A percentile compares a stretch with the other conserved stretches of the same genome.
phyloP scores from a whole-genome alignment of 495 filamentous ascomycete genomes.

The Chaetomium fimeti region DNA sequence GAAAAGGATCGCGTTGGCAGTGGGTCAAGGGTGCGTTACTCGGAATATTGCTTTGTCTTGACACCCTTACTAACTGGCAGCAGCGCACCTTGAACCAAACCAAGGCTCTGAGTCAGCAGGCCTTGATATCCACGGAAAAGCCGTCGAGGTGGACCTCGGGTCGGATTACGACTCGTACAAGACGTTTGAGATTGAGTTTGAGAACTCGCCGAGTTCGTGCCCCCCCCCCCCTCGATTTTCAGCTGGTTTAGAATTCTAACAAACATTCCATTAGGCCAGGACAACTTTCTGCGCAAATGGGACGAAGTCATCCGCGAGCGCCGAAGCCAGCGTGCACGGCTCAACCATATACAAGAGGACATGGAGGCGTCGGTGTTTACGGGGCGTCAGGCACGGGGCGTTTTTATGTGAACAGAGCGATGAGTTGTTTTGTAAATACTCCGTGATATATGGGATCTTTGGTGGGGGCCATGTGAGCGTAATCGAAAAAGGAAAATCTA shows the following conservation, averaged over 20 bases:
- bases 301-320: slow-evolving; percentile 38
- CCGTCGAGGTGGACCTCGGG: slow-evolving; percentile 30
- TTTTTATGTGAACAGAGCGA: slow-evolving; percentile 18
- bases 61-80: not conserved
- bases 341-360: slow-evolving; percentile 36
- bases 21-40: slow-evolving; percentile 32
- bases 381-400: slow-evolving; percentile 31
- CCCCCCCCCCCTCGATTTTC: not conserved
- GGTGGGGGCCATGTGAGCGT: not conserved
- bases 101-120: slow-evolving; percentile 32
- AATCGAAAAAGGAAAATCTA: not conserved
- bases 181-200: slow-evolving; percentile 43
- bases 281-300: slow-evolving; percentile 38
- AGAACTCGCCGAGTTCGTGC: slow-evolving; percentile 37
- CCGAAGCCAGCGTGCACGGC: slow-evolving; percentile 27
- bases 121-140: slow-evolving; percentile 34
- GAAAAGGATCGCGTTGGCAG: slow-evolving; percentile 32
- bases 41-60: not conserved
- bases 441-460: not conserved
- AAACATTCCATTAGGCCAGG: slow-evolving; percentile 28
- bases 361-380: slow-evolving; percentile 34
- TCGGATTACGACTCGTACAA: slow-evolving; percentile 37
- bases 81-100: slow-evolving; percentile 30
- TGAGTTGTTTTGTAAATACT: not conserved
- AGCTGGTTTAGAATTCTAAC: not conserved